A percentile compares a stretch with the other conserved stretches of the same genome.
Conservation (phyloP, 2,329 filamentous ascomycete genomes). For the Acarospora socialis region DNA sequence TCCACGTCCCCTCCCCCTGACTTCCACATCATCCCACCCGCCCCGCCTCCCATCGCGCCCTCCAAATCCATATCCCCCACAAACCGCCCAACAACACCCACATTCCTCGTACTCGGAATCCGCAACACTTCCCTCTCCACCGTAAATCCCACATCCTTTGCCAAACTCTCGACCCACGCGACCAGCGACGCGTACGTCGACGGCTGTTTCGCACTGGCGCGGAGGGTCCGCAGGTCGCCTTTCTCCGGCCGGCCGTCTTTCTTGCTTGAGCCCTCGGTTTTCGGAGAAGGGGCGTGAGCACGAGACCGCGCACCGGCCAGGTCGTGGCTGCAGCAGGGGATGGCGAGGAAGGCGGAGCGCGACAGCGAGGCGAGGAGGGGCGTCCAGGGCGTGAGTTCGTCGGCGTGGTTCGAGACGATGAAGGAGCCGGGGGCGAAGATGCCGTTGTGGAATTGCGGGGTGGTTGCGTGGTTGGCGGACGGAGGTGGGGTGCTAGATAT, state of each 20-base stretch:
- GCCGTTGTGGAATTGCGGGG: slow-evolving; percentile 32
- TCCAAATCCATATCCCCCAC: slow-evolving; percentile 13
- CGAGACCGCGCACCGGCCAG: slow-evolving; percentile 63
- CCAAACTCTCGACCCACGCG: slow-evolving; percentile 44
- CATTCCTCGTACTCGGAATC: slow-evolving; percentile 85
- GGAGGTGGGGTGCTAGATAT: neutral
- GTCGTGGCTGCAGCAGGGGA: slow-evolving; percentile 88
- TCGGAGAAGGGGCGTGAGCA: slow-evolving; percentile 25
- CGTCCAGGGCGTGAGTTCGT: slow-evolving; percentile 93
- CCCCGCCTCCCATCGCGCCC: slow-evolving; percentile 15
- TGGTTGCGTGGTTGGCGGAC: neutral
- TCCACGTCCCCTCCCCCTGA: slow-evolving; percentile 34
- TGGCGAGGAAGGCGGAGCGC: slow-evolving; percentile 70
- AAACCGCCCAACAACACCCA: slow-evolving; percentile 58
- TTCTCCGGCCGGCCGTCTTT: slow-evolving; percentile 7
- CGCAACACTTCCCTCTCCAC: slow-evolving; percentile 74
- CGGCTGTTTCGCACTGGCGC: slow-evolving; percentile 8
- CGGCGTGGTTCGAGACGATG: slow-evolving; percentile 92
- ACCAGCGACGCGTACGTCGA: slow-evolving; percentile 13
- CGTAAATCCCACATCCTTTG: slow-evolving; percentile 56
- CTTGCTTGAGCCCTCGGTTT: slow-evolving; percentile 1
- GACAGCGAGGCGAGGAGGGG: slow-evolving; percentile 70
- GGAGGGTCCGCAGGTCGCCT: slow-evolving; percentile 12
- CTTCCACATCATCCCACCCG: slow-evolving; percentile 15
- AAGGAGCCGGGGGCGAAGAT: slow-evolving; percentile 63